phyloP scores from a whole-genome alignment of 257 asterid species.

The Solanum pimpinellifolium region DNA sequence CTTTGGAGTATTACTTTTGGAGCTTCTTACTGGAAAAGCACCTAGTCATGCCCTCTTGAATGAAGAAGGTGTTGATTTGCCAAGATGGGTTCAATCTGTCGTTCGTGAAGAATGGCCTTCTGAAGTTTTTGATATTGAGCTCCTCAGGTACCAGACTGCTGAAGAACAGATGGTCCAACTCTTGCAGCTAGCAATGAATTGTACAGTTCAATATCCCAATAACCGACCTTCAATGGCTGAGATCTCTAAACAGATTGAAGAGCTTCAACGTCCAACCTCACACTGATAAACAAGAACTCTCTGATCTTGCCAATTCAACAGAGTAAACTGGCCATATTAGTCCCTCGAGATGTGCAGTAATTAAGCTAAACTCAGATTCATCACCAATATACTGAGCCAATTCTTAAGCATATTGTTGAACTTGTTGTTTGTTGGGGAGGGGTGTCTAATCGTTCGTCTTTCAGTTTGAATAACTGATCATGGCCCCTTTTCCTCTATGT shows the following conservation, averaged over 20 bases:
- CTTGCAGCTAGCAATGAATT: constrained; percentile 71
- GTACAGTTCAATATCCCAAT: constrained; percentile 73
- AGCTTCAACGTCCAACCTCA: constrained; percentile 24
- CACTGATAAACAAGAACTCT: constrained; percentile 16
- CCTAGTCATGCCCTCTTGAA: constrained; percentile 72
- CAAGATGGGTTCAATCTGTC: constrained; percentile 79
- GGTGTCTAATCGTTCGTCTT: constrained; percentile 6
- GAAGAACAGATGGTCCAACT: constrained; percentile 84
- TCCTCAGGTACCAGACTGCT: constrained; percentile 35
- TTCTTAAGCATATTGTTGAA: not conserved
- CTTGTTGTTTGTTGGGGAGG: constrained; percentile 17
- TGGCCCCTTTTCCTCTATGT: not conserved
- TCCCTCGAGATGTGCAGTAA: not conserved
- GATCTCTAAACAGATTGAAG: constrained; percentile 36
- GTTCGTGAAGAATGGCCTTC: constrained; percentile 80
- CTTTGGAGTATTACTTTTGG: constrained; percentile 59
- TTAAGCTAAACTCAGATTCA: constrained; percentile 4
- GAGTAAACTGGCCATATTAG: constrained; percentile 1
- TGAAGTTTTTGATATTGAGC: constrained; percentile 68
- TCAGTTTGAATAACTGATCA: constrained; percentile 26
- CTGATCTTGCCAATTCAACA: constrained; percentile 39
- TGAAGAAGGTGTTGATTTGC: constrained; percentile 79
- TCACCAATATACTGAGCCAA: constrained; percentile 1
- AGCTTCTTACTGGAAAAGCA: constrained; percentile 81
- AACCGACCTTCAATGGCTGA: constrained; percentile 54